A percentile compares a stretch with the other conserved stretches of the same genome.
These are phyloP conservation scores for Pythium aristosporum DNA, from an alignment of 352 stramenopile genomes.

Conservation along the genomic window DNA sequence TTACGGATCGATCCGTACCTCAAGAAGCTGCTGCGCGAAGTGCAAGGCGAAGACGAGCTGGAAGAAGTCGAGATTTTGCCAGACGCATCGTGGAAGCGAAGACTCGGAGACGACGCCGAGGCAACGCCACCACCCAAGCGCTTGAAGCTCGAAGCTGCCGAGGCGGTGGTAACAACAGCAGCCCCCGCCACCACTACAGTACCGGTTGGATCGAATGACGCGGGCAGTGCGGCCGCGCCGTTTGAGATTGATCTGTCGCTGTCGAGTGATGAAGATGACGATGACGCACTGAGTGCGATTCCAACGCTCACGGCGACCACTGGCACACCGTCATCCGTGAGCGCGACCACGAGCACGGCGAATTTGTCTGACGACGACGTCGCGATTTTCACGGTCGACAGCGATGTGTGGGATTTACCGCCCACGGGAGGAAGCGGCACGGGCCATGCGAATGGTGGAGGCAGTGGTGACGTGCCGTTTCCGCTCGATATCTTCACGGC, in stretches of 20 bases:
- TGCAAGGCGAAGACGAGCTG: slow-evolving; percentile 76
- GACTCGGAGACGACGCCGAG: slow-evolving; percentile 48
- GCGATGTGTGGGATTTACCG: slow-evolving; percentile 56
- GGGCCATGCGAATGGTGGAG: neutral
- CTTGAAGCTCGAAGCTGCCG: slow-evolving; percentile 49
- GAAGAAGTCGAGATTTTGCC: slow-evolving; percentile 91
- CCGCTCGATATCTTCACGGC: slow-evolving; percentile 40
- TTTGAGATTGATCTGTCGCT: slow-evolving; percentile 76
- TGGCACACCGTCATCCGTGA: neutral
- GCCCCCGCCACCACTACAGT: slow-evolving; percentile 8
- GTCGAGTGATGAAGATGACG: slow-evolving; percentile 69
- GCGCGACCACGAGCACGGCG: slow-evolving; percentile 17
- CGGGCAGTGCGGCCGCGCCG: slow-evolving; percentile 26
- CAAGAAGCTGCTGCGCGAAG: slow-evolving; percentile 85
- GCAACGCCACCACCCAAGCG: slow-evolving; percentile 40
- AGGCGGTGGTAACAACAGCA: neutral
- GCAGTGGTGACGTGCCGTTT: slow-evolving; percentile 37
- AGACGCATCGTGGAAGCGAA: slow-evolving; percentile 79
- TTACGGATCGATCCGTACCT: slow-evolving; percentile 89
- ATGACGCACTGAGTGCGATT: slow-evolving; percentile 18
- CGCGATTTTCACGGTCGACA: slow-evolving; percentile 62
- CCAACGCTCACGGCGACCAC: slow-evolving; percentile 9
- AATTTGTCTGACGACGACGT: slow-evolving; percentile 64
- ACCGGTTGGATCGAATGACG: neutral
- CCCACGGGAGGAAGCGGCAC: neutral